phyloP scores from a whole-genome alignment of 2,329 filamentous ascomycete species.

The Phyllosticta citriasiana region DNA sequence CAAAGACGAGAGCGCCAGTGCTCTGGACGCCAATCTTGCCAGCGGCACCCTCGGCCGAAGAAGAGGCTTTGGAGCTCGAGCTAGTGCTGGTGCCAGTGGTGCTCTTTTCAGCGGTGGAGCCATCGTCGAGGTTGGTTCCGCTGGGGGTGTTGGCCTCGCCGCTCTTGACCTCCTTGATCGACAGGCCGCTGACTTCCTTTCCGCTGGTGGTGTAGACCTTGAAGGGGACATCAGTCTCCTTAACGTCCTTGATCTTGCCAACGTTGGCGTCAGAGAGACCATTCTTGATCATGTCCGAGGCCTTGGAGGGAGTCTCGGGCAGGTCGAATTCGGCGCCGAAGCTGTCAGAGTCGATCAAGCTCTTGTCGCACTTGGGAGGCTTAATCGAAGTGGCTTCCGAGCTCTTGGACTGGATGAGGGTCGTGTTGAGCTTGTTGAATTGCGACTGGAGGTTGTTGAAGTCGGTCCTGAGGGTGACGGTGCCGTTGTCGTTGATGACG shows the following conservation, averaged over 20 bases:
- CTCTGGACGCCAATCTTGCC: conserved; percentile 9
- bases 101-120: conserved; percentile 1
- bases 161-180: conserved; percentile 43
- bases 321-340: conserved; percentile 50
- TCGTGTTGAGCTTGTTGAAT: conserved; percentile 65
- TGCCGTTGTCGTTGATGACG: conserved; percentile 33
- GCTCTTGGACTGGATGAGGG: conserved; percentile 53
- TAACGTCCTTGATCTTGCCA: conserved; percentile 48
- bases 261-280: conserved; percentile 57
- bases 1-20: conserved; percentile 9
- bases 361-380: conserved; percentile 54
- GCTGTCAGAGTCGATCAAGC: conserved; percentile 60
- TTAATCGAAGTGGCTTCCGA: conserved; percentile 43
- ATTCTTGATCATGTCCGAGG: conserved; percentile 62
- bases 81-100: neutral
- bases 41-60: conserved; percentile 10
- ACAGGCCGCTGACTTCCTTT: conserved; percentile 51
- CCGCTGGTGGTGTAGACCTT: conserved; percentile 49
- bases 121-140: conserved; percentile 22
- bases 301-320: conserved; percentile 57
- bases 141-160: conserved; percentile 46
- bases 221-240: conserved; percentile 44
- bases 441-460: conserved; percentile 62
- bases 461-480: conserved; percentile 34
- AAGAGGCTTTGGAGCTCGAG: conserved; percentile 1